These are phyloP conservation scores for Tetraselmis striata DNA, from an alignment of 139 green algal species.

Conservation along the genomic window DNA sequence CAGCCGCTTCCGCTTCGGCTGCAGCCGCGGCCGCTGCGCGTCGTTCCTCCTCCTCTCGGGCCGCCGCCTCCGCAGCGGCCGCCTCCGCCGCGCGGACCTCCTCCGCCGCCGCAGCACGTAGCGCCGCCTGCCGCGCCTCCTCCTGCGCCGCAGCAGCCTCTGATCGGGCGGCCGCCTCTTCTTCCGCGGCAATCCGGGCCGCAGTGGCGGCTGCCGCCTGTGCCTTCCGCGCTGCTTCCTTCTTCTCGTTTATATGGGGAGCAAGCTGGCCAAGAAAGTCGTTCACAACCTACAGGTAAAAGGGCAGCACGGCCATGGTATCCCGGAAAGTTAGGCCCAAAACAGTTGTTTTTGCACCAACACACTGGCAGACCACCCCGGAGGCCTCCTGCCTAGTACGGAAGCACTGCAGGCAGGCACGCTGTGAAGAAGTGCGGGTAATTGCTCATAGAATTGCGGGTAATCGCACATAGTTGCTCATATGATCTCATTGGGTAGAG, in stretches of 20 bases:
- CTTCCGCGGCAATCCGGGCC: not conserved
- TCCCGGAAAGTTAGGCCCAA: too few species aligned
- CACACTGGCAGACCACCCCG: too few species aligned
- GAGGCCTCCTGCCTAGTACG: too few species aligned
- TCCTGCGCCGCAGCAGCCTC: not conserved
- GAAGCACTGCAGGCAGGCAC: too few species aligned
- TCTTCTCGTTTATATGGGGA: not conserved
- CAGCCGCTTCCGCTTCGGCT: not conserved
- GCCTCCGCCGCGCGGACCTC: not conserved
- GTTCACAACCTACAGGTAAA: not conserved
- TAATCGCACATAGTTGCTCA: too few species aligned
- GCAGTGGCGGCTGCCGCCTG: not conserved
- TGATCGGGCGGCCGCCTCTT: not conserved
- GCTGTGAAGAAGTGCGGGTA: too few species aligned
- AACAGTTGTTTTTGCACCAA: too few species aligned
- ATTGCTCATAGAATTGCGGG: too few species aligned
- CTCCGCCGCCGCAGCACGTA: not conserved
- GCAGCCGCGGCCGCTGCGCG: not conserved
- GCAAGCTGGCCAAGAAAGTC: constrained; percentile 10
- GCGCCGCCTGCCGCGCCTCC: not conserved
- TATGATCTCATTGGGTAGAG: too few species aligned
- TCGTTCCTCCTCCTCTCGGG: not conserved
- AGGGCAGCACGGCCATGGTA: too few species aligned
- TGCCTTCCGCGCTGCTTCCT: not conserved
- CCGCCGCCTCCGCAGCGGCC: not conserved